A percentile compares a stretch with the other conserved stretches of the same genome.
These are phyloP conservation scores for Geosmithia flava DNA, from an alignment of 2,329 filamentous ascomycete genomes.

Conservation along the genomic window DNA sequence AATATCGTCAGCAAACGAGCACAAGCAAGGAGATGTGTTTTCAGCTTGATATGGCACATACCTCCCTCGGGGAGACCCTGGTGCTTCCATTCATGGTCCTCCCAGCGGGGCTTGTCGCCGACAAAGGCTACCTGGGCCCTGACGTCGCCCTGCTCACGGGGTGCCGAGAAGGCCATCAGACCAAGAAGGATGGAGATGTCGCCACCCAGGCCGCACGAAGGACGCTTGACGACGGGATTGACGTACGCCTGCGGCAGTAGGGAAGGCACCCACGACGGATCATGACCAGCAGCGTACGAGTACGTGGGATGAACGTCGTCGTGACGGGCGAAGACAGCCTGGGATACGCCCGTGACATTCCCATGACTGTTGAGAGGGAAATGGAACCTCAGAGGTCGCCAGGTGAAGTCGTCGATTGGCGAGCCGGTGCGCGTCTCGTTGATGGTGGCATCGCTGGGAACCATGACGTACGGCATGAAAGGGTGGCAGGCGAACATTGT, in stretches of 20 bases:
- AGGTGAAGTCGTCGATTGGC: conserved; percentile 2
- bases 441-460: neutral
- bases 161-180: conserved; percentile 22
- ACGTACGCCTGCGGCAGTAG: conserved; percentile 20
- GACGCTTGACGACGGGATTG: conserved; percentile 3
- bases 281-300: conserved; percentile 16
- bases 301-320: too few species aligned
- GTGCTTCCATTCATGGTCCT: conserved; percentile 10
- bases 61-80: conserved; percentile 10
- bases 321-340: conserved; percentile 10
- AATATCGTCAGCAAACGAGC: too few species aligned
- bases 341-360: conserved; percentile 12
- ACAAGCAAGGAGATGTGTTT: neutral
- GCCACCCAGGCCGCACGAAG: conserved; percentile 21
- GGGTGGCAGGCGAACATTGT: conserved; percentile 2
- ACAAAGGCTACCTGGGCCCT: conserved; percentile 11
- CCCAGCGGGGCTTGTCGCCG: conserved; percentile 10
- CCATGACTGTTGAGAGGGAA: conserved; percentile 3
- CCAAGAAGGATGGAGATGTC: conserved; percentile 24
- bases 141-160: neutral
- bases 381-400: conserved; percentile 17
- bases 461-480: conserved; percentile 2
- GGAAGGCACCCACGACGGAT: conserved; percentile 23
- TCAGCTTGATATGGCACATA: conserved; percentile 8
- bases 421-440: neutral